A percentile compares a stretch with the other conserved stretches of the same genome.
Evolutionary conservation across 1,284 basidiomycete genomes (phyloP).

Genomic region (Mycosarcoma mackinlayi): DNA sequence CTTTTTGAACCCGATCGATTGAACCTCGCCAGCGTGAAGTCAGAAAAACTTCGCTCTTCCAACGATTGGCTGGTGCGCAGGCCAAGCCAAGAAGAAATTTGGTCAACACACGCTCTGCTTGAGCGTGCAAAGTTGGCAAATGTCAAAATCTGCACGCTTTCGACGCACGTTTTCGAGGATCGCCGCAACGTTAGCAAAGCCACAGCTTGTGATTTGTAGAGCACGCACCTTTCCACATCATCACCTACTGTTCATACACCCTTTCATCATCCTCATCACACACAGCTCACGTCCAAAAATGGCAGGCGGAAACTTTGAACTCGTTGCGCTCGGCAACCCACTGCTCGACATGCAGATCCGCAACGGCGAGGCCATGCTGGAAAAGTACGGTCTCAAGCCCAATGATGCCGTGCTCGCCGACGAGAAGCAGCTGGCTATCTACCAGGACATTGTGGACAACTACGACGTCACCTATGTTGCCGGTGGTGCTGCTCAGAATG

Average conservation of each 20-base stretch:
- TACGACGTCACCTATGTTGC: constrained; percentile 89
- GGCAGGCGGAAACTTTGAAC: constrained; percentile 61
- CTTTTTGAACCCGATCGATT: too few relatives aligned
- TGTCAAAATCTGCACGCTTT: constrained; percentile 1
- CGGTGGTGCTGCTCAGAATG: constrained; percentile 96
- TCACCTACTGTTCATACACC: too few relatives aligned
- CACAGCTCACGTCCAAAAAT: constrained; percentile 21
- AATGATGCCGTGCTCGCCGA: constrained; percentile 97
- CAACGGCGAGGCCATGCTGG: constrained; percentile 82
- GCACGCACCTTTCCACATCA: constrained; percentile 4
- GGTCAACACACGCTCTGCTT: constrained; percentile 1
- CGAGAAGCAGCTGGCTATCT: constrained; percentile 80
- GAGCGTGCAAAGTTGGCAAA: background rate
- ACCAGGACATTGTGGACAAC: constrained; percentile 85
- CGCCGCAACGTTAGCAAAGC: background rate
- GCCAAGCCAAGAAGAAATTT: constrained; percentile 19
- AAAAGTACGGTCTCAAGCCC: constrained; percentile 90
- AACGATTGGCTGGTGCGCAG: constrained; percentile 13
- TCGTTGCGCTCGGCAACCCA: constrained; percentile 67
- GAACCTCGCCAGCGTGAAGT: too few relatives aligned
- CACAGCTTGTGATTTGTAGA: too few relatives aligned
- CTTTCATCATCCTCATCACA: background rate
- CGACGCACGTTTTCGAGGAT: constrained; percentile 2
- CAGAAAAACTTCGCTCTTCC: background rate
- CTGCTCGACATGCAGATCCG: constrained; percentile 70